These are phyloP conservation scores for Chlorella sorokiniana DNA, from an alignment of 139 green algal genomes.

Conservation along the genomic window DNA sequence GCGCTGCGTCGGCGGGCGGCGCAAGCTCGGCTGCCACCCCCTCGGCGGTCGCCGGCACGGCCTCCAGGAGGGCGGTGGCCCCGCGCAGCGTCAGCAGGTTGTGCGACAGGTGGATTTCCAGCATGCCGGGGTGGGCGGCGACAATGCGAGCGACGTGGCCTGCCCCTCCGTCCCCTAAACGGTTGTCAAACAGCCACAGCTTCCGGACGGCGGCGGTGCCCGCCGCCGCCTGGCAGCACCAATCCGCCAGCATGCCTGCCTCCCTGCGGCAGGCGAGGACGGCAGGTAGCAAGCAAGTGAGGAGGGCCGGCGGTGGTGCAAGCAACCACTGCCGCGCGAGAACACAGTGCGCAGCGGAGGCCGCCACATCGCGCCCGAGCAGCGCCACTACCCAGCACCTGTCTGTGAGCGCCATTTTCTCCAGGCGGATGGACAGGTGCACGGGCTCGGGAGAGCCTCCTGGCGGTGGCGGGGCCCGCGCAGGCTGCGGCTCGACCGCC, in stretches of 20 bases:
- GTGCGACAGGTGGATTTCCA: constrained; percentile 52
- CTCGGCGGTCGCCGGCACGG: constrained; percentile 13
- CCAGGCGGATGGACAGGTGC: constrained; percentile 59
- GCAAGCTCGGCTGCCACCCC: background rate
- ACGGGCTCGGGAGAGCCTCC: background rate
- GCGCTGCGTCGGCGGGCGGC: background rate
- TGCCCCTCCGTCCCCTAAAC: constrained; percentile 62
- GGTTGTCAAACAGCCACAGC: constrained; percentile 84
- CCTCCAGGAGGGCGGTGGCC: constrained; percentile 48
- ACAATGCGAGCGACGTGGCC: constrained; percentile 53
- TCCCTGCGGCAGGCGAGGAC: constrained; percentile 26
- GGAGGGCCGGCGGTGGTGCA: no score
- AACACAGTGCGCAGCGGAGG: no score
- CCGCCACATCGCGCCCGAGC: no score
- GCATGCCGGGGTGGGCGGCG: background rate
- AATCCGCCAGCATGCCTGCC: constrained; percentile 47
- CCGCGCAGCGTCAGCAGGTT: constrained; percentile 51
- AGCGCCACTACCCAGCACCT: no score
- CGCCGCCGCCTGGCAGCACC: constrained; percentile 29
- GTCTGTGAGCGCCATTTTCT: constrained; percentile 59
- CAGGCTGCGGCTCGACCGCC: background rate
- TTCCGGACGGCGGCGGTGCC: constrained; percentile 44
- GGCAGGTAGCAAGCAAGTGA: background rate
- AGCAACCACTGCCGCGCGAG: no score
- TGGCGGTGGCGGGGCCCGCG: background rate